These are phyloP conservation scores for Ormosia emarginata DNA, from an alignment of 306 rosid genomes.

Conservation along the genomic window DNA sequence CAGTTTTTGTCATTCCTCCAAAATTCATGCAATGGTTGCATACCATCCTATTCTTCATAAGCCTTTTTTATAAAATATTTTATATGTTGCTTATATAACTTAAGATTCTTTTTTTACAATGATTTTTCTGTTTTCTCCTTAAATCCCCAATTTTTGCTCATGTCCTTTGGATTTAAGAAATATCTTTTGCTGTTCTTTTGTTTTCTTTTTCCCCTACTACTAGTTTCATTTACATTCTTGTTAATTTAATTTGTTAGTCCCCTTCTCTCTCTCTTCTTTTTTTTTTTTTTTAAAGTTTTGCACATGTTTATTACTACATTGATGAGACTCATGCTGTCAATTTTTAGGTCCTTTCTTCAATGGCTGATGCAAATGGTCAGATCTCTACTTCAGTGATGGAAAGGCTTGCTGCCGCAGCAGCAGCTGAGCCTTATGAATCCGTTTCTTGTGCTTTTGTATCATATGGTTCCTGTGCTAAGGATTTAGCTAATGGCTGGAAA, in stretches of 20 bases:
- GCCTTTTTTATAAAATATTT: background rate
- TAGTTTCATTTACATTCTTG: constrained; percentile 16
- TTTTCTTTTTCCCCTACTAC: background rate
- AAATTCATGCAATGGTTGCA: constrained; percentile 17
- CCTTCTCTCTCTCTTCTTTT: background rate
- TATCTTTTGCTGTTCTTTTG: background rate
- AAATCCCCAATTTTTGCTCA: background rate
- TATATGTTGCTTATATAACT: background rate
- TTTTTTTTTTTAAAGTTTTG: background rate
- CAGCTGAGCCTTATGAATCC: constrained; percentile 88
- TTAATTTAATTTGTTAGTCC: background rate
- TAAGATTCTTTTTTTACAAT: background rate
- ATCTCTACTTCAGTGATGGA: constrained; percentile 75
- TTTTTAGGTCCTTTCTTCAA: constrained; percentile 77
- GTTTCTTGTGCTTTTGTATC: constrained; percentile 94
- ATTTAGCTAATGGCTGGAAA: constrained; percentile 93
- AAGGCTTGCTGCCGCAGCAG: constrained; percentile 94
- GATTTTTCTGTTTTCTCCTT: background rate
- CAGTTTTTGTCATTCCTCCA: background rate
- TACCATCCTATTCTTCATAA: background rate
- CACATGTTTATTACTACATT: constrained; percentile 9
- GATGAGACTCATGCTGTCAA: constrained; percentile 18
- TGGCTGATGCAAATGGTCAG: constrained; percentile 91
- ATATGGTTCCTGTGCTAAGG: constrained; percentile 81
- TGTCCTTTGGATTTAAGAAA: background rate